Percentiles rank a stretch among this genome's conserved stretches.
These are phyloP conservation scores for Monosporozyma aerobia DNA, from an alignment of 805 yeast genomes.

Conservation along the genomic window DNA sequence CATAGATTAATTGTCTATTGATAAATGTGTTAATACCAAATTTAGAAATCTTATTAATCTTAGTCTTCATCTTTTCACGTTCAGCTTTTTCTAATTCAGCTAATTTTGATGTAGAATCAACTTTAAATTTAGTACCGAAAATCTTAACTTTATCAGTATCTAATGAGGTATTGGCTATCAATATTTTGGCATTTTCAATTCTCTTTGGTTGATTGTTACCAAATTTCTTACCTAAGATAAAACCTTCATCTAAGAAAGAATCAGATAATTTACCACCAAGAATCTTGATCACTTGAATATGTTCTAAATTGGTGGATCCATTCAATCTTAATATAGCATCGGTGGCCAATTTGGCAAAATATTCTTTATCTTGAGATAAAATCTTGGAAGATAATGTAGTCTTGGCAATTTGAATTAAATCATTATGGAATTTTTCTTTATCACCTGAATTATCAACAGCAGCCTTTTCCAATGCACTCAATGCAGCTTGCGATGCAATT, in stretches of 20 bases:
- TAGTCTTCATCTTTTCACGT: constrained; percentile 81
- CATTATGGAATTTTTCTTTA: constrained; percentile 55
- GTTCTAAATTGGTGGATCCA: constrained; percentile 81
- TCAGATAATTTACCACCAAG: constrained; percentile 88
- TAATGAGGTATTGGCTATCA: constrained; percentile 91
- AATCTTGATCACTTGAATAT: constrained; percentile 88
- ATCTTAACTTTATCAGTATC: constrained; percentile 97
- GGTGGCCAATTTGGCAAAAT: constrained; percentile 83
- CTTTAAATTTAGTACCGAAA: constrained; percentile 96
- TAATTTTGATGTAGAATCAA: constrained; percentile 86
- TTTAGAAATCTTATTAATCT: constrained; percentile 80
- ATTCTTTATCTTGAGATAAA: constrained; percentile 86
- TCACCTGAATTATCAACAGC: constrained; percentile 67
- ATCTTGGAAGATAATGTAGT: constrained; percentile 92
- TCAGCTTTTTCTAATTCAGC: constrained; percentile 94
- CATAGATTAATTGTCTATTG: constrained; percentile 93
- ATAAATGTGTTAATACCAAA: constrained; percentile 85
- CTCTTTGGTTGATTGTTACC: constrained; percentile 91
- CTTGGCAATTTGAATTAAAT: constrained; percentile 77
- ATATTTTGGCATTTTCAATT: constrained; percentile 71
- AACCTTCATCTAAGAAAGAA: constrained; percentile 93
- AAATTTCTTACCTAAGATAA: constrained; percentile 80
- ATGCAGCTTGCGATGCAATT: constrained; percentile 78
- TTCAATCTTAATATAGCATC: constrained; percentile 84
- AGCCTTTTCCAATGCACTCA: constrained; percentile 62